Base-by-base conservation (phyloP, 108 stramenopile species). In the Nitzschia inconspicua region DNA sequence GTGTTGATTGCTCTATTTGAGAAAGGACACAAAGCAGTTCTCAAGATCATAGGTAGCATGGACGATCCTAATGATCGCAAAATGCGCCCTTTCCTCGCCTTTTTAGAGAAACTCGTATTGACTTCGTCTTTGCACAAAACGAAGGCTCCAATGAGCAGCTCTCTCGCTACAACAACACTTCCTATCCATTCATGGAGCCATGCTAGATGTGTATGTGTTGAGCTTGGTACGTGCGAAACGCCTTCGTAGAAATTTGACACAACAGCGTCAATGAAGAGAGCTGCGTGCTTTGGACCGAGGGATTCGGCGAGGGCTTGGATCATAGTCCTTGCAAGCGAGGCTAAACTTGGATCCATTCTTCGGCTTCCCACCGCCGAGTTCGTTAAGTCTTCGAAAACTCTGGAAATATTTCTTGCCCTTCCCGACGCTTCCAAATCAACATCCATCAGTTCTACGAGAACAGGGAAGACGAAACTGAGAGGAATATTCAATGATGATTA, bases 271-370 rank as follows among this genome's bases (percentile, higher is more conserved):
- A 62, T 28, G 28, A 47, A 20, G 19, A 47, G 20, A 20, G 60
- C 52, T 13, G 53, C 68, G 10, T 62, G 52, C n/a, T 70, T 70
- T 4, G 32, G 35, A 30, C 68, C 68, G 29, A 70, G 25, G 23
- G 34, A 18, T 26, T 11, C 25, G 25, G 60, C 68, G 6, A 70
- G 37, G 4, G 57, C 9, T 28, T 22, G 43, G 35, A 54, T 54
- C 37, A 59, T 39, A 24, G 54, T 31, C 16, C 44, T 36, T 10
- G 46, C 51, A 19, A 70, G 52, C 35, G 1, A 11, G 8, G 59
- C 44, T 28, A 39, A 37, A n/a, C 37, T 35, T n/a, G 34, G 31
- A 36, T 22, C n/a, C n/a, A n/a, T n/a, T n/a, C n/a, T n/a, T n/a
- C n/a, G n/a, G n/a, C n/a, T n/a, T n/a, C n/a, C n/a, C n/a, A n/a